Conservation (phyloP, 441 rosid species). For the Gossypium lobatum region DNA sequence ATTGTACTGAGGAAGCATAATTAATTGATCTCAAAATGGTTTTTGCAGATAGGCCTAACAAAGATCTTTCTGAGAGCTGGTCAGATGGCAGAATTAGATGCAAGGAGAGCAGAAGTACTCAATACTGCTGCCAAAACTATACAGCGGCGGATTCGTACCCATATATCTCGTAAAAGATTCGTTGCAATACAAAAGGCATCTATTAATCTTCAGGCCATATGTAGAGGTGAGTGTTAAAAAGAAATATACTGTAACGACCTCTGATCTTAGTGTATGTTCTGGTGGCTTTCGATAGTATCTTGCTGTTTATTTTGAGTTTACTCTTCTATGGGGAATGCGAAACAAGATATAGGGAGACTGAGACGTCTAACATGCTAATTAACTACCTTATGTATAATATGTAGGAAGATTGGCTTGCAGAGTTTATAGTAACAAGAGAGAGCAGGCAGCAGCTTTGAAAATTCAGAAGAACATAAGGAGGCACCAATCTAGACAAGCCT, state of each 20-base stretch:
- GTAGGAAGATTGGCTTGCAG: conserved; percentile 79
- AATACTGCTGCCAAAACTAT: conserved; percentile 83
- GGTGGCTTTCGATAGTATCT: not conserved
- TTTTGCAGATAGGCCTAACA: conserved; percentile 84
- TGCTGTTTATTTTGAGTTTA: not conserved
- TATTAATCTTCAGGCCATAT: conserved; percentile 54
- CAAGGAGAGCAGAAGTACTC: conserved; percentile 80
- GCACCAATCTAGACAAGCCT: conserved; percentile 53
- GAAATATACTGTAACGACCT: not conserved
- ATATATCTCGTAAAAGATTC: conserved; percentile 66
- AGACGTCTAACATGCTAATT: not conserved
- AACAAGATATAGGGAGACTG: not conserved
- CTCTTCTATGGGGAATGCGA: not conserved
- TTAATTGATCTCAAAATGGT: conserved; percentile 24
- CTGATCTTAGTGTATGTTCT: not conserved
- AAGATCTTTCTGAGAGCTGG: conserved; percentile 96
- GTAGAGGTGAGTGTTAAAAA: conserved; percentile 58
- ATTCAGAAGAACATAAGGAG: conserved; percentile 75
- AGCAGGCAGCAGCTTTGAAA: conserved; percentile 71
- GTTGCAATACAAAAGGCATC: conserved; percentile 61
- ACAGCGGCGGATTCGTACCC: conserved; percentile 73
- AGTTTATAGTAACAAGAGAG: conserved; percentile 42
- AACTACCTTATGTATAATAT: conserved; percentile 12
- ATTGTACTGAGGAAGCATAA: conserved; percentile 13
- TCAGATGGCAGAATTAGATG: conserved; percentile 98